Evolutionary conservation across 2,329 filamentous ascomycete genomes (phyloP), one percentile per base, ranked within the genome.

Genomic region (Catunica adiposa): DNA sequence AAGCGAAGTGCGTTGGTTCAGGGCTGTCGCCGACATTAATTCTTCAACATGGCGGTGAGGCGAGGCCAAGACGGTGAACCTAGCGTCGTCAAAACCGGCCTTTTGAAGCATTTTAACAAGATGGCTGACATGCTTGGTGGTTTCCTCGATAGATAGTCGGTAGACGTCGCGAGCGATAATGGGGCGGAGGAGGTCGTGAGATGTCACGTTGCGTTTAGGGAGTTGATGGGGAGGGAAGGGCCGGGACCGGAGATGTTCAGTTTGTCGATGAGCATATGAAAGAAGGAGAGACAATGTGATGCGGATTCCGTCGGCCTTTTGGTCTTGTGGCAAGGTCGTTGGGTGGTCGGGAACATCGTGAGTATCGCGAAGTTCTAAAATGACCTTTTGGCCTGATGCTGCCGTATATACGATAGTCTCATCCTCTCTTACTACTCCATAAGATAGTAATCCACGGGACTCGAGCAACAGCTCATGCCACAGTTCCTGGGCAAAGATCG

Each of bases 391-490:
- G n/a, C 75, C 73, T 2, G 72, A 63, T n/a, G 74, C 71, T 1
- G 79, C 66, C 2, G 73, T 69, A 62, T 80, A 79, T 8, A 72
- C 71, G 44, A 88, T 72, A 2, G 73, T 69, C 25, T 77, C 70
- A 14, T 76, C 79, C 37, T 79, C 74, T 14, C 82, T 76, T 25
- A 75, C 76, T 11, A 96, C 82, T 8, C 83, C 79, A 59, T 86
- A 82, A 9, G 82, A 80, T 2, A 83, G 75, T 22, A 95, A 72
- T 0, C 76, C 75, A 15, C 89, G 83, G 0, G 85, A 82, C 68
- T 98, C 92, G 17, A 87, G 78, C 54, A 83, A 82, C 58, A 97
- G 73, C 68, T 98, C 92, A 62, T 94, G 82, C 76, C 89, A 96
- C 1, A 98, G 71, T 65, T 98, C 92, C 64, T 89, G 83, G 26